Evolutionary conservation across 176 grass and related monocot species (phyloP).

Genomic region (Rhynchospora tenuis): DNA sequence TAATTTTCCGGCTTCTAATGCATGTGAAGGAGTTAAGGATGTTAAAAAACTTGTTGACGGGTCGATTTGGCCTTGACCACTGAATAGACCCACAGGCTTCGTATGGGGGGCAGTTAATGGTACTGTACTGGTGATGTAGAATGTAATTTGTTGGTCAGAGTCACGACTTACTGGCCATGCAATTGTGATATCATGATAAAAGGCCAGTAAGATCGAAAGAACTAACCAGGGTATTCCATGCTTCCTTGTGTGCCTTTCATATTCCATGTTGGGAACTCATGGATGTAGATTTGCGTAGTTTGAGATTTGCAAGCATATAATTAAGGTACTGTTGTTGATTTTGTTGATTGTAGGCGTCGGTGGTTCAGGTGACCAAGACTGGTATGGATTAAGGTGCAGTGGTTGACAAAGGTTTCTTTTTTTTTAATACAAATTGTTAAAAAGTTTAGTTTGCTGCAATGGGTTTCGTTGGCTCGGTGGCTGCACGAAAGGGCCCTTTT

Average conservation of each 20-base stretch:
- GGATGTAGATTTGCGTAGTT: neutral
- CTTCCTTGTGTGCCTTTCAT: neutral
- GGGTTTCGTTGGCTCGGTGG: neutral
- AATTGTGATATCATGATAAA: constrained; percentile 5
- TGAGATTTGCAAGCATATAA: neutral
- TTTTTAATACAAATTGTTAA: neutral
- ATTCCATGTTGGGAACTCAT: constrained; percentile 22
- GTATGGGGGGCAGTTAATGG: neutral
- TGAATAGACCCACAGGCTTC: constrained; percentile 24
- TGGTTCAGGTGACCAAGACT: constrained; percentile 11
- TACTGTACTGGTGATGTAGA: constrained; percentile 35
- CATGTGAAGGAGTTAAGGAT: constrained; percentile 32
- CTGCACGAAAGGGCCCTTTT: too few relatives aligned
- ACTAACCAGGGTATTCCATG: neutral
- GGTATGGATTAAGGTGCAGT: constrained; percentile 1
- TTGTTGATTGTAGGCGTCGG: neutral
- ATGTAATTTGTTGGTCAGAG: constrained; percentile 43
- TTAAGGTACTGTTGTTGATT: neutral
- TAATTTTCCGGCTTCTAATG: constrained; percentile 26
- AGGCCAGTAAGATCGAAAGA: constrained; percentile 30
- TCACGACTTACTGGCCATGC: constrained; percentile 17
- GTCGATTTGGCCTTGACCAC: constrained; percentile 15
- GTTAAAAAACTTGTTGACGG: constrained; percentile 33
- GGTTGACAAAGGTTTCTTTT: neutral
- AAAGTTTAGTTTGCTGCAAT: neutral